phyloP scores from a whole-genome alignment of 2,329 filamentous ascomycete species.

The Sporothrix pseudoabietina region DNA sequence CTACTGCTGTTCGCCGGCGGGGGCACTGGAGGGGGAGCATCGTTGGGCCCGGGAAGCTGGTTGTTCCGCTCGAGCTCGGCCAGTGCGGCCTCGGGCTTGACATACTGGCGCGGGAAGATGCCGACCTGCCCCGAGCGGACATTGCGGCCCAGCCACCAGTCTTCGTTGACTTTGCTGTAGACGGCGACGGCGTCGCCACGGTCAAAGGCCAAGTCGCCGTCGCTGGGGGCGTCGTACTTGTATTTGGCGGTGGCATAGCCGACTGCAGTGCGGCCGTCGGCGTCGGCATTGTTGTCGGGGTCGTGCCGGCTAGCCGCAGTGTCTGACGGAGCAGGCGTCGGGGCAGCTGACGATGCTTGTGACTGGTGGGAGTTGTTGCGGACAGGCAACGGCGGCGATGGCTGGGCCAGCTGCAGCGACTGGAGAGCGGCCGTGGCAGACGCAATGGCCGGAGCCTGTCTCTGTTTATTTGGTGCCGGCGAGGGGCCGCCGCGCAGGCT shows the following conservation, averaged over 20 bases:
- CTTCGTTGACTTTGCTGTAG: conserved; percentile 90
- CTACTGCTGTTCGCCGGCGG: conserved; percentile 35
- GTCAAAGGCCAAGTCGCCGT: conserved; percentile 78
- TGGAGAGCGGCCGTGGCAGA: not conserved
- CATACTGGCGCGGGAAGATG: conserved; percentile 94
- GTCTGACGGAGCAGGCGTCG: conserved; percentile 44
- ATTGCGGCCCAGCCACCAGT: conserved; percentile 95
- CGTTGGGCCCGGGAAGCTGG: conserved; percentile 30
- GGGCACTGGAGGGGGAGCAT: conserved; percentile 40
- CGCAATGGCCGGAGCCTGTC: conserved; percentile 10
- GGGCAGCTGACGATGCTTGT: conserved; percentile 43
- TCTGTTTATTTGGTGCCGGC: conserved; percentile 2
- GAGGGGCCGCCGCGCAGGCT: conserved; percentile 54
- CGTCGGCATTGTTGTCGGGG: conserved; percentile 33
- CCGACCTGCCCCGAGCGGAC: conserved; percentile 80
- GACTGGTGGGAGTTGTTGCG: conserved; percentile 51
- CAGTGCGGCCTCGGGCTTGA: conserved; percentile 60
- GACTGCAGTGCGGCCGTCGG: conserved; percentile 58
- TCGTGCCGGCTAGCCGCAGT: not conserved
- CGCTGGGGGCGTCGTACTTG: conserved; percentile 75
- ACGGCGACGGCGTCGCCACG: conserved; percentile 80
- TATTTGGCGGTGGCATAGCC: conserved; percentile 80
- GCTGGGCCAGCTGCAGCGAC: conserved; percentile 35
- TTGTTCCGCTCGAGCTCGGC: conserved; percentile 31
- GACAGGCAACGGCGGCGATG: conserved; percentile 40